Evolutionary conservation across 495 filamentous ascomycete species (phyloP).

Genomic region (Penicillium coprophilum): DNA sequence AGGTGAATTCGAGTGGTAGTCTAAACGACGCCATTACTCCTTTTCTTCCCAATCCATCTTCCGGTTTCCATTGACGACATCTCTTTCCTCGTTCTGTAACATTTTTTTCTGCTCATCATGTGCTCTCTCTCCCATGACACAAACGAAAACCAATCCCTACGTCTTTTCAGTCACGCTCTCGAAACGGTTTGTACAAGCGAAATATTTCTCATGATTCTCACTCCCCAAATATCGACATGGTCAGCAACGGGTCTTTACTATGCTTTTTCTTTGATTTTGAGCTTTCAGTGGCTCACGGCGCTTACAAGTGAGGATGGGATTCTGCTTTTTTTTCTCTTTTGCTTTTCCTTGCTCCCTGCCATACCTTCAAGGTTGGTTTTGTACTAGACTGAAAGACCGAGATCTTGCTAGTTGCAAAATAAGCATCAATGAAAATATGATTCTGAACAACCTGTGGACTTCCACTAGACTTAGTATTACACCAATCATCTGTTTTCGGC

Average conservation of each 20-base stretch:
- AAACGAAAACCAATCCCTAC: conserved; percentile 17
- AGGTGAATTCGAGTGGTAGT: conserved; percentile 96
- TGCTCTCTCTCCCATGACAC: conserved; percentile 6
- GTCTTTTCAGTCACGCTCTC: conserved; percentile 14
- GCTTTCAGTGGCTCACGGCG: conserved; percentile 20
- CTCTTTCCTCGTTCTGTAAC: conserved; percentile 19
- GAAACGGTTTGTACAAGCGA: conserved; percentile 23
- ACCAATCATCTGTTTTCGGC: background rate
- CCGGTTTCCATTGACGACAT: conserved; percentile 12
- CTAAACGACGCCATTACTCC: background rate
- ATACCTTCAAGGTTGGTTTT: conserved; percentile 11
- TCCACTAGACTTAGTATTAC: background rate
- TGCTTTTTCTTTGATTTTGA: conserved; percentile 10
- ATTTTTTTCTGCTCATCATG: conserved; percentile 8
- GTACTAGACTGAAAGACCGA: conserved; percentile 25
- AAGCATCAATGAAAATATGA: conserved; percentile 16
- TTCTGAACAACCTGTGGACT: background rate
- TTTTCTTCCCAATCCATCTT: background rate
- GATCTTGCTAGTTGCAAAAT: conserved; percentile 10
- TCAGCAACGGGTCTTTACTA: conserved; percentile 1
- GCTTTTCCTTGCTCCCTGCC: conserved; percentile 5
- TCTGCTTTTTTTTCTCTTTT: conserved; percentile 2
- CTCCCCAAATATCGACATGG: conserved; percentile 14
- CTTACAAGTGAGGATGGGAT: conserved; percentile 17
- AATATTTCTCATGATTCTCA: conserved; percentile 21